Base-by-base conservation (phyloP, 2,329 filamentous ascomycete genomes). In the Zasmidium citrigriseum region DNA sequence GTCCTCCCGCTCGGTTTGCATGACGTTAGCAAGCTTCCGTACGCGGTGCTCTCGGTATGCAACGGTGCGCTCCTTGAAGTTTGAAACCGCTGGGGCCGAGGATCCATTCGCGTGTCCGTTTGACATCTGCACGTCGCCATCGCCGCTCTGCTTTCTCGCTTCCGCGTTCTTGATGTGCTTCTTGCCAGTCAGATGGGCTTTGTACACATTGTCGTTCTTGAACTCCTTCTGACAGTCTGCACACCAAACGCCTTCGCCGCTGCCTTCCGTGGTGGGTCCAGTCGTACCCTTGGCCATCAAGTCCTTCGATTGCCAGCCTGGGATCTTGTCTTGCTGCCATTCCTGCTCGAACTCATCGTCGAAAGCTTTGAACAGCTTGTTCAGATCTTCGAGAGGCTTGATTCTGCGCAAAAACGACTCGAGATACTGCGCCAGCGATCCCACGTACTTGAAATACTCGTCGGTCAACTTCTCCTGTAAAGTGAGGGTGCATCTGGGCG, bases 121-220 rank as follows among this genome's bases (percentile, higher is more conserved):
- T 14, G 52, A 49, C 58, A 59, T 60, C 4, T 72, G 59, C 5
- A 56, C 59, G 10, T 71, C 70, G 4, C 66, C 69, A 16, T 69
- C 69, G 67, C 59, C 62, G 27, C 59, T 57, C 70, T 77, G 72
- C 63, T 81, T 78, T 48, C 87, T 83, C 54, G 84, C 82, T 71
- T 91, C 86, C 0, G 89, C 90, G 0, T 90, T 90, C 68, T 91
- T 91, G 73, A 93, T 85, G 73, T 99, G 95, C 73, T 98, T 99
- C 77, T 96, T 93, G 45, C 93, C 93, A 0, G 80, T 89, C 61
- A 99, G 77, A 73, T 99, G 95, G 38, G 86, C 87, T 68, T 92
- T 93, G 80, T 96, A 96, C 49, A 97, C 91, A 62, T 96, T 96
- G 65, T 95, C 87, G 69, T 97, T 98, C 70, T 90, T 92, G 78